phyloP scores from a whole-genome alignment of 2,329 filamentous ascomycete species.

The Botrytis aclada region DNA sequence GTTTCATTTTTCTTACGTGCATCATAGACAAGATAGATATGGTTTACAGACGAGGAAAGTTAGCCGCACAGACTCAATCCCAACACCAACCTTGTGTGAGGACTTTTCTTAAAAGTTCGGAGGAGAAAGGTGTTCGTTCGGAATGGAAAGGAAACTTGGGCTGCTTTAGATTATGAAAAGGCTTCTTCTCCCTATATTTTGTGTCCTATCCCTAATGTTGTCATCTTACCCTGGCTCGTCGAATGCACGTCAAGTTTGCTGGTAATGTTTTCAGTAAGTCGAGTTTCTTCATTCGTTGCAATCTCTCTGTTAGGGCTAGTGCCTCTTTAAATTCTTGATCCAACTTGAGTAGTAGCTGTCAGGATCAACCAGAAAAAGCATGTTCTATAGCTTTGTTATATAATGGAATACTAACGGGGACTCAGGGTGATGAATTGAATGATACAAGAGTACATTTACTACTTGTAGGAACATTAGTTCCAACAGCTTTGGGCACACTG shows the following conservation, averaged over 20 bases:
- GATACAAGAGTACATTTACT: conserved; percentile 1
- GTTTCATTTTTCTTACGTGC: neutral
- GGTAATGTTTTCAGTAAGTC: conserved; percentile 13
- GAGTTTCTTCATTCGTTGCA: neutral
- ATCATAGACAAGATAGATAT: neutral
- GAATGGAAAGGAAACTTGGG: neutral
- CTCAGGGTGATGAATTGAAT: neutral
- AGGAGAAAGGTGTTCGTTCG: neutral
- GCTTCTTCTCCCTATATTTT: neutral
- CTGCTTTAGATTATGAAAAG: neutral
- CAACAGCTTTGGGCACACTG: neutral
- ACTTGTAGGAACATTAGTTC: neutral
- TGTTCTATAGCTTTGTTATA: neutral
- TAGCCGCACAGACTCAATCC: neutral
- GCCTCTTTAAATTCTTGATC: neutral
- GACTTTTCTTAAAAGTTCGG: neutral
- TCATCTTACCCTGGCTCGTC: neutral
- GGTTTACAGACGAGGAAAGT: neutral
- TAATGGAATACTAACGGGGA: neutral
- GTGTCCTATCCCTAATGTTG: neutral
- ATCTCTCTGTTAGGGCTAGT: neutral
- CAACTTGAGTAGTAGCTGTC: too few relatives aligned
- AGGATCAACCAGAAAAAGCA: neutral
- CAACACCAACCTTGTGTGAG: neutral
- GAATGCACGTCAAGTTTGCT: neutral